Evolutionary conservation across 306 rosid species (phyloP).

Genomic region (Astragalus glycyphyllos): DNA sequence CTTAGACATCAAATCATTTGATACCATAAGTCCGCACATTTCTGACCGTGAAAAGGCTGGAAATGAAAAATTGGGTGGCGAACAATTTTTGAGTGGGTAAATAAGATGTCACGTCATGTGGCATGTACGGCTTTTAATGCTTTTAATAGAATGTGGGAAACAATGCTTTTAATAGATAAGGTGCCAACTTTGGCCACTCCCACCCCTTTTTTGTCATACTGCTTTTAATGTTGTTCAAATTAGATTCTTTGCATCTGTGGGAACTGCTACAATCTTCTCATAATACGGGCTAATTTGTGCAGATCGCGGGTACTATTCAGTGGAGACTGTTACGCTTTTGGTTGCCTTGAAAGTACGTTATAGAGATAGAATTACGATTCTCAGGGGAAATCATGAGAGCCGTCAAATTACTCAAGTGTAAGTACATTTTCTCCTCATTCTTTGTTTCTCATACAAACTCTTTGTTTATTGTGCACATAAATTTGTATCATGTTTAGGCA

Average conservation of each 20-base stretch:
- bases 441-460: conserved; percentile 22
- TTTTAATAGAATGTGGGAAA: too few relatives aligned
- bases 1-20: too few relatives aligned
- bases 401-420: conserved; percentile 99
- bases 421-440: conserved; percentile 45
- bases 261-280: conserved; percentile 42
- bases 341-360: conserved; percentile 97
- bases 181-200: conserved; percentile 22
- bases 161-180: background rate
- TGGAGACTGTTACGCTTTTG: conserved; percentile 95
- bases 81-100: too few relatives aligned
- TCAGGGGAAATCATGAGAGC: conserved; percentile 97
- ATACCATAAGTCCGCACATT: too few relatives aligned
- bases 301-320: conserved; percentile 80
- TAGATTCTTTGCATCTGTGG: conserved; percentile 13
- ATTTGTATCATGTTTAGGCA: conserved; percentile 19
- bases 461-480: background rate
- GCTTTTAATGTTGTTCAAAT: conserved; percentile 28
- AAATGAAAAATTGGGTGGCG: too few relatives aligned
- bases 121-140: too few relatives aligned
- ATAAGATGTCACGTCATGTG: too few relatives aligned
- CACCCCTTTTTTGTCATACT: background rate
- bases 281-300: conserved; percentile 50
- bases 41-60: too few relatives aligned
- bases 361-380: conserved; percentile 98